Base-by-base conservation (phyloP, 2,329 filamentous ascomycete species). In the Cercospora citrullina region DNA sequence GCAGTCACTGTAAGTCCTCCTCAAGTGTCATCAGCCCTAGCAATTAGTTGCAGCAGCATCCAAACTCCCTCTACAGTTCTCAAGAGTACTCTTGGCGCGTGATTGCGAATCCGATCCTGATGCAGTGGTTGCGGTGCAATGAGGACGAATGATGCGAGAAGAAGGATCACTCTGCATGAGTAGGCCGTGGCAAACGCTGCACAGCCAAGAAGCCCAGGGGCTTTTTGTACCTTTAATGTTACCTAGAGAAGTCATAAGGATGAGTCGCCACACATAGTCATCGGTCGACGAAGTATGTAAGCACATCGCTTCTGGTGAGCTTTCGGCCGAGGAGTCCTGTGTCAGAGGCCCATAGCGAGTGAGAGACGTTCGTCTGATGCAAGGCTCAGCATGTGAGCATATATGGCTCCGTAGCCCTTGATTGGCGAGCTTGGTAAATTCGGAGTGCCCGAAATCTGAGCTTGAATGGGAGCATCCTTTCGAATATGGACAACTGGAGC, bases 161-260 rank as follows among this genome's bases (percentile, higher is more conserved):
- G 48, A 6, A 59, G 28, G 55, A 59, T 59, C 28, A 55, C 48
- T 9, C 9, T 36, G 55, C 55, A 59, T n/a, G 55, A 23, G 28
- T 59, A 18, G 55, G 18, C n/a, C 6, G 55, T 59, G 55, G 55
- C 55, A 59, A 59, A 59, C 18, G 26, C 48, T 59, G 28, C 55
- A 59, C 18, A 36, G 55, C 28, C 28, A 59, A 59, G 55, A n/a
- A 14, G 55, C 16, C 18, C 18, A 14, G 28, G 36, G 55, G n/a
- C 31, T 21, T 5, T 57, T 31, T 12, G 28, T 59, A 23, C 55
- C 28, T 21, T 30, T 3, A 10, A 21, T 33, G 30, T 59, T 12
- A 28, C 48, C 16, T 28, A 26, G 23, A 6, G 23, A 16, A 55
- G 14, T 33, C 8, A 21, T 59, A 36, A 9, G 55, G 30, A 36